These are phyloP conservation scores for Neurospora sp. DNA, from an alignment of 495 filamentous ascomycete genomes.

Conservation along the genomic window DNA sequence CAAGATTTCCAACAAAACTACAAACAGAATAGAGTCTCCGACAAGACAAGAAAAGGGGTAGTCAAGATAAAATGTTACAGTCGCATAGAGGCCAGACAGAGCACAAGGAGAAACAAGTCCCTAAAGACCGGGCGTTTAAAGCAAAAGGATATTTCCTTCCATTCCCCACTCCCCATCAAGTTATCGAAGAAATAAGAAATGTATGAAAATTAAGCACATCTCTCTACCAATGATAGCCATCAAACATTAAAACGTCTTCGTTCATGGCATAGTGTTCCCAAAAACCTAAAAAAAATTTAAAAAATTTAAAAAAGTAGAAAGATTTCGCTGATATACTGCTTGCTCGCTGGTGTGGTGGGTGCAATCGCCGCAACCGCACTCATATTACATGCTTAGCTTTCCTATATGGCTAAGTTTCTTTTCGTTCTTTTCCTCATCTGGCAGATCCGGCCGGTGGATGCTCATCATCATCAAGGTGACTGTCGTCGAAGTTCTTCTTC, in stretches of 20 bases:
- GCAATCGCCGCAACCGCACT: not conserved
- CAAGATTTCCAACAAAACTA: not conserved
- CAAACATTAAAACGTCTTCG: not conserved
- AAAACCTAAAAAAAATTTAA: not conserved
- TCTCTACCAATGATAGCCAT: not conserved
- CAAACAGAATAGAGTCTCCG: not conserved
- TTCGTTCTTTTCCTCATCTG: not conserved
- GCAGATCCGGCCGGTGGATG: not conserved
- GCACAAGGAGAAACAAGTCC: not conserved
- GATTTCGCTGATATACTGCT: not conserved
- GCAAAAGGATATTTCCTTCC: not conserved
- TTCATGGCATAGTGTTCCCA: not conserved
- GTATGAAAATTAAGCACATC: not conserved
- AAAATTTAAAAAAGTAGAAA: not conserved
- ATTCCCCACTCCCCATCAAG: not conserved
- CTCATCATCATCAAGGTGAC: conserved; percentile 10
- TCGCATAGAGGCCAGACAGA: not conserved
- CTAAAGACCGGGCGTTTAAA: not conserved
- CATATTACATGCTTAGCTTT: not conserved
- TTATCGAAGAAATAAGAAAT: not conserved
- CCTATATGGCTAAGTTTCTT: not conserved
- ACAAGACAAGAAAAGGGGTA: not conserved
- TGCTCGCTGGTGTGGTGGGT: not conserved
- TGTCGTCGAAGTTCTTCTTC: conserved; percentile 50
- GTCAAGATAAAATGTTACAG: not conserved